Base-by-base conservation (phyloP, 2,329 filamentous ascomycete genomes). In the Nothopassalora personata region DNA sequence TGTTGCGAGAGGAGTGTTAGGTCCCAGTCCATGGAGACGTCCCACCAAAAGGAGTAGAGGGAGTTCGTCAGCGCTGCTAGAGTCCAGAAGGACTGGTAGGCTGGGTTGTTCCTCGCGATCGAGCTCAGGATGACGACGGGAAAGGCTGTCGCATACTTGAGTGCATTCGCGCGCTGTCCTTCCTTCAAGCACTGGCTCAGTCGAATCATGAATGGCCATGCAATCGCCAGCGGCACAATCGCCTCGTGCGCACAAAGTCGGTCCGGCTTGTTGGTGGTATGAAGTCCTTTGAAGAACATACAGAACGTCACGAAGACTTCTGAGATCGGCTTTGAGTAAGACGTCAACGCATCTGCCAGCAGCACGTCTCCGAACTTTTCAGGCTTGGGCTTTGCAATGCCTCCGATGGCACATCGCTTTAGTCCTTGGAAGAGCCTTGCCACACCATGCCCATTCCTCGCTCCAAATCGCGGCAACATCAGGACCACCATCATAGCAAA, bases 41-140 rank as follows among this genome's bases (percentile, higher is more conserved):
- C 94, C 94, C 94, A 99, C 80, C 94, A 99, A 78, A 97, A 97
- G n/a, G 89, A 91, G 76, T 96, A 99, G 48, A 89, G 79, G 13
- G 90, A 95, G 74, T 99, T 97, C 68, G 94, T 71, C 34, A 91
- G 34, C 19, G 66, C 65, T 45, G 68, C 66, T 7, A 70, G 47
- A 4, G 69, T 52, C 70, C 65, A 66, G 46, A 64, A 63, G 13
- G 58, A 53, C 33, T 63, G 61, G 49, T 58, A 58, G 5, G 59
- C 61, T 11, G 59, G 53, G 33, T 63, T 58, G 36, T 56, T 64
- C 15, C 64, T 58, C 48, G 60, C 59, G 54, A 66, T 59, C 5
- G 64, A 64, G 50, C 64, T 65, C 55, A 96, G 80, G 46, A 93
- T 80, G 67, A 97, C 89, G 56, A 97, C 92, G 3, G 94, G 94